Evolutionary conservation across 2,329 filamentous ascomycete species (phyloP).

Genomic region (Colletotrichum paranaense): DNA sequence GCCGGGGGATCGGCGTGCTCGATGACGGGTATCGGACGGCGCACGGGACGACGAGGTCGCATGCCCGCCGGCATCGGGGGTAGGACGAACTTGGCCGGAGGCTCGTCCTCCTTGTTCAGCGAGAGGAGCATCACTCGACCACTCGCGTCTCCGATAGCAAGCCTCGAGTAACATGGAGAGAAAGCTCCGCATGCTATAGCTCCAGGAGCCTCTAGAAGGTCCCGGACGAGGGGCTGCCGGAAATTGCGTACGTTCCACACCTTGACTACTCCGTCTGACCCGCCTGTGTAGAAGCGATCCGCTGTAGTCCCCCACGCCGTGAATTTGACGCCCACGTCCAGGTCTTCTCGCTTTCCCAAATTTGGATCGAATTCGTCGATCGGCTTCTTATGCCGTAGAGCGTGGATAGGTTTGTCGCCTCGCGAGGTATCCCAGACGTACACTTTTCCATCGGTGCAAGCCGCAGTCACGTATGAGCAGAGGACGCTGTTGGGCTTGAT

Average conservation of each 20-base stretch:
- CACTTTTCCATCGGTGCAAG: slow-evolving; percentile 70
- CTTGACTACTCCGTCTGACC: slow-evolving; percentile 71
- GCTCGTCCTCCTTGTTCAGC: slow-evolving; percentile 55
- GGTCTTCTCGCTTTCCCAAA: slow-evolving; percentile 59
- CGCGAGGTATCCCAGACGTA: slow-evolving; percentile 73
- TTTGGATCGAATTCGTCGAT: slow-evolving; percentile 46
- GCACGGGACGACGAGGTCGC: slow-evolving; percentile 45
- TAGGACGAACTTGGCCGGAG: slow-evolving; percentile 47
- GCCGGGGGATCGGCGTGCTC: slow-evolving; percentile 62
- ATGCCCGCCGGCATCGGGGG: slow-evolving; percentile 46
- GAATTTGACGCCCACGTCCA: slow-evolving; percentile 73
- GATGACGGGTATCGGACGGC: slow-evolving; percentile 59
- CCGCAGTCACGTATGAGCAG: slow-evolving; percentile 68
- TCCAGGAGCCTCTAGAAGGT: slow-evolving; percentile 64
- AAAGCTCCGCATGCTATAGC: slow-evolving; percentile 70
- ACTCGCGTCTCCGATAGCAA: slow-evolving; percentile 71
- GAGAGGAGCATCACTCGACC: slow-evolving; percentile 69
- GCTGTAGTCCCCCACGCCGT: slow-evolving; percentile 68
- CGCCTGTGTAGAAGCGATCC: slow-evolving; percentile 72
- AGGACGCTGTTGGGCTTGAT: slow-evolving; percentile 65
- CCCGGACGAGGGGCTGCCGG: slow-evolving; percentile 59
- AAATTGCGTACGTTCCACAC: slow-evolving; percentile 69
- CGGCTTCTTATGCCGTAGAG: slow-evolving; percentile 62
- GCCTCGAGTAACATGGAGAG: slow-evolving; percentile 64
- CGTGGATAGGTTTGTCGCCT: slow-evolving; percentile 66